Evolutionary conservation across 441 rosid species (phyloP).

Genomic region (Corymbia calophylla): DNA sequence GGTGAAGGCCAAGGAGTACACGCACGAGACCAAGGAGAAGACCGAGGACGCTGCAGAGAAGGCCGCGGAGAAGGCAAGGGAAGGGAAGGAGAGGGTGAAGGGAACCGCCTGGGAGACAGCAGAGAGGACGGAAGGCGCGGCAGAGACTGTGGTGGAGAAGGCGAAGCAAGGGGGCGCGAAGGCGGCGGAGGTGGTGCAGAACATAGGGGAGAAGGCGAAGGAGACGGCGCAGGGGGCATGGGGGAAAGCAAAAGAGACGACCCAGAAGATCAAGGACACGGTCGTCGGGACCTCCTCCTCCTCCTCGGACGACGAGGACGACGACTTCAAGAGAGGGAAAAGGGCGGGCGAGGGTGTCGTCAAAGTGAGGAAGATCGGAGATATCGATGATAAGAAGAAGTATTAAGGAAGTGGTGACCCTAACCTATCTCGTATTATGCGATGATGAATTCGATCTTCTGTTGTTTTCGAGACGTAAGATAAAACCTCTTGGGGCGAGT

Average conservation of each 20-base stretch:
- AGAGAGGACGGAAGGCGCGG: constrained; percentile 27
- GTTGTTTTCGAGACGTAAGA: neutral
- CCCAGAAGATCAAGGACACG: constrained; percentile 36
- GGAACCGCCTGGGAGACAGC: constrained; percentile 22
- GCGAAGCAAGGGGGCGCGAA: constrained; percentile 25
- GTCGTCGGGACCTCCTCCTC: constrained; percentile 6
- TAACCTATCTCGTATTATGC: neutral
- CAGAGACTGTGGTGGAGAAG: constrained; percentile 18
- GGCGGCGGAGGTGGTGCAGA: constrained; percentile 27
- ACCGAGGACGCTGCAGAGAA: constrained; percentile 27
- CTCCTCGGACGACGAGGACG: constrained; percentile 18
- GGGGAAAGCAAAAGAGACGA: constrained; percentile 44
- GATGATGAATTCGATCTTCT: neutral
- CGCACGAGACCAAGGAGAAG: constrained; percentile 12
- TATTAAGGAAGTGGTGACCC: neutral
- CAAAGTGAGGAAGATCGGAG: constrained; percentile 18
- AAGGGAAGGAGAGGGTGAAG: constrained; percentile 25
- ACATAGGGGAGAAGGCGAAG: constrained; percentile 44
- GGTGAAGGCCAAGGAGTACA: constrained; percentile 30
- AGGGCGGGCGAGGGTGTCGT: constrained; percentile 16
- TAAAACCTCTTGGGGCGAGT: neutral
- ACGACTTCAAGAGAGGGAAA: constrained; percentile 19
- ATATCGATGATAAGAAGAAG: constrained; percentile 8
- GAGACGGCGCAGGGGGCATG: constrained; percentile 43
- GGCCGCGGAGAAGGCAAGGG: constrained; percentile 31